These are phyloP conservation scores for Nemania sp. DNA, from an alignment of 2,329 filamentous ascomycete species.

Conservation along the genomic window DNA sequence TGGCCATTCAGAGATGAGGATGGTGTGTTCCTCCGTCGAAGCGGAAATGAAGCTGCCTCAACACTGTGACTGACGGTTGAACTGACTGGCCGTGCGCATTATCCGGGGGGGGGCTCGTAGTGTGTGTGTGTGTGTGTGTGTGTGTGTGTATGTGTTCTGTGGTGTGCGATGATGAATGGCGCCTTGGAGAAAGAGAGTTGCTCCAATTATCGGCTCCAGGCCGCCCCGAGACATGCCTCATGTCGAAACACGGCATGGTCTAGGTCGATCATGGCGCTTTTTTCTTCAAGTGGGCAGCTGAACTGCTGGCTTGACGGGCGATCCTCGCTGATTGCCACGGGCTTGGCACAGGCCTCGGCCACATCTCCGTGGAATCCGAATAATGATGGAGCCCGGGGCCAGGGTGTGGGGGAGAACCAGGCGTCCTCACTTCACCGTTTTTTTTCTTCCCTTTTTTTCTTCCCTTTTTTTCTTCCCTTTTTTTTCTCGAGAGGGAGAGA, in stretches of 20 bases:
- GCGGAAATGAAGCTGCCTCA: constrained; percentile 7
- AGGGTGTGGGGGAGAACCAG: background rate
- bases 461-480: no score
- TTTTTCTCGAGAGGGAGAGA: no score
- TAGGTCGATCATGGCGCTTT: constrained; percentile 20
- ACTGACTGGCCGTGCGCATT: background rate
- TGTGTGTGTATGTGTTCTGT: background rate
- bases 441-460: no score
- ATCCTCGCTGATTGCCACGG: constrained; percentile 20
- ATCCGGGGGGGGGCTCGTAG: no score
- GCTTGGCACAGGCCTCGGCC: constrained; percentile 21
- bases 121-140: no score
- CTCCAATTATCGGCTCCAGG: constrained; percentile 11
- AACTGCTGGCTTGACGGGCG: constrained; percentile 20
- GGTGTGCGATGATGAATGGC: background rate
- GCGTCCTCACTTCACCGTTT: no score
- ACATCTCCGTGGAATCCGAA: constrained; percentile 20
- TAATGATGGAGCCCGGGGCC: background rate
- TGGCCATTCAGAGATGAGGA: background rate
- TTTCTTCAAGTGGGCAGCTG: constrained; percentile 19
- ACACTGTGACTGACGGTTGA: background rate
- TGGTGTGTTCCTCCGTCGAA: background rate
- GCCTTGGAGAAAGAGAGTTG: background rate
- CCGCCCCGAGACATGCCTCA: constrained; percentile 15
- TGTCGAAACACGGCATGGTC: constrained; percentile 24